Evolutionary conservation across 2,329 filamentous ascomycete genomes (phyloP).

Genomic region (Falciphora oryzae): DNA sequence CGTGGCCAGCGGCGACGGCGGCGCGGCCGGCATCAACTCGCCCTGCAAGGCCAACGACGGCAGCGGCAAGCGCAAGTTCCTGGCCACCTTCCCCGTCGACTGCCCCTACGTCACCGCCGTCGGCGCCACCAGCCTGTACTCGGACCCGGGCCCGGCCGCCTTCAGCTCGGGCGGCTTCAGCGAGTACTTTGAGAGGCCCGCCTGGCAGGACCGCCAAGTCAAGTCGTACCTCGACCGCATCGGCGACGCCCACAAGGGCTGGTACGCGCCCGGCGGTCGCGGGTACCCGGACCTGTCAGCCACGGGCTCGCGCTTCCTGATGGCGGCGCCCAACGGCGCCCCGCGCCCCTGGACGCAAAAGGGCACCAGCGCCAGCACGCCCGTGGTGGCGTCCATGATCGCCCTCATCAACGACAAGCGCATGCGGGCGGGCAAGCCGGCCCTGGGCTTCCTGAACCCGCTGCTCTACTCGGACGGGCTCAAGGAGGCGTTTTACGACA

Average conservation of each 20-base stretch:
- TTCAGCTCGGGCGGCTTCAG: constrained; percentile 50
- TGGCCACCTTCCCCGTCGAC: constrained; percentile 26
- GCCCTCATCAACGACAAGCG: constrained; percentile 59
- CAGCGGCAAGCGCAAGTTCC: too few species aligned
- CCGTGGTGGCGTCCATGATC: constrained; percentile 57
- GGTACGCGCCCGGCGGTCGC: constrained; percentile 29
- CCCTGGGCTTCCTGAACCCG: constrained; percentile 56
- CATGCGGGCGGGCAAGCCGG: constrained; percentile 44
- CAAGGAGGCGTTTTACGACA: constrained; percentile 23
- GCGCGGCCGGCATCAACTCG: constrained; percentile 9
- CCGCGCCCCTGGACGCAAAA: constrained; percentile 24
- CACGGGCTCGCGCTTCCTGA: constrained; percentile 20
- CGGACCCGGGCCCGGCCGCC: constrained; percentile 45
- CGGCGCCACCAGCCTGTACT: constrained; percentile 47
- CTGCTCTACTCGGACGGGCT: constrained; percentile 44
- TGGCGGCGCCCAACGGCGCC: constrained; percentile 25
- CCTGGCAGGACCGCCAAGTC: too few species aligned
- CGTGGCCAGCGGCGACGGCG: constrained; percentile 54
- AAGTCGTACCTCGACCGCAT: constrained; percentile 26
- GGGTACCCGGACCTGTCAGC: constrained; percentile 24
- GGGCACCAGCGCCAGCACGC: constrained; percentile 49
- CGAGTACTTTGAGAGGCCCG: constrained; percentile 36
- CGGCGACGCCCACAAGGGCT: constrained; percentile 41
- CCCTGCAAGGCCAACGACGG: too few species aligned
- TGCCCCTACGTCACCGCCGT: constrained; percentile 60